These are phyloP conservation scores for Hordeum pubiflorum DNA, from an alignment of 202 grass and related monocot genomes.

Conservation along the genomic window DNA sequence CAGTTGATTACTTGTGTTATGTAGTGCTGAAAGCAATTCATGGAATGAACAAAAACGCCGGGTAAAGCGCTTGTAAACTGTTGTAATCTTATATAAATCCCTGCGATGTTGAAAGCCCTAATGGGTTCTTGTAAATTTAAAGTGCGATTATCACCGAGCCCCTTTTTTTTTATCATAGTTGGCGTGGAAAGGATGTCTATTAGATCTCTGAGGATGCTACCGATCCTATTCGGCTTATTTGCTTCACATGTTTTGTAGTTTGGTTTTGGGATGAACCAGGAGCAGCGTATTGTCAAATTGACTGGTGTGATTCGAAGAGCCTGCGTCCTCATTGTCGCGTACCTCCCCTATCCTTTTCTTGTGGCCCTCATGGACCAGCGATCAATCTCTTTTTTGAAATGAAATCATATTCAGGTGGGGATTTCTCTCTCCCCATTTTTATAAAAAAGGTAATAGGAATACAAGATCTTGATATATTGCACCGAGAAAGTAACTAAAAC, in stretches of 20 bases:
- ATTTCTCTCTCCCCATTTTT: too few relatives aligned
- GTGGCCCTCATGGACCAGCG: too few relatives aligned
- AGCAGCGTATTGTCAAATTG: too few relatives aligned
- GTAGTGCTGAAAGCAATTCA: constrained; percentile 49
- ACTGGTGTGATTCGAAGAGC: too few relatives aligned
- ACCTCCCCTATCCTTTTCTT: too few relatives aligned
- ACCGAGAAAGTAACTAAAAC: too few relatives aligned
- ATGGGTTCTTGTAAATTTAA: constrained; percentile 51
- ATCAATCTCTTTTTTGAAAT: too few relatives aligned
- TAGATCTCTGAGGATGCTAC: background rate
- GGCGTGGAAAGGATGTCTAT: background rate
- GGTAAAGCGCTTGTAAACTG: constrained; percentile 28
- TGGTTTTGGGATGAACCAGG: background rate
- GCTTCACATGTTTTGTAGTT: background rate
- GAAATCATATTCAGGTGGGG: too few relatives aligned
- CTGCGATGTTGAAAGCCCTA: constrained; percentile 22
- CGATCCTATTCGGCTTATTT: background rate
- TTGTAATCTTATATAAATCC: constrained; percentile 25
- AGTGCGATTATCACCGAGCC: constrained; percentile 23
- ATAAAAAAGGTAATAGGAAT: too few relatives aligned
- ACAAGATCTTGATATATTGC: too few relatives aligned
- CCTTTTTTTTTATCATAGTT: background rate
- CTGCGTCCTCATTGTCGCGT: too few relatives aligned
- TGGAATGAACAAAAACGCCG: constrained; percentile 19
- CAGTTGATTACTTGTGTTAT: constrained; percentile 40